Conservation (phyloP, 352 stramenopile species). For the Phytophthora tentaculata region DNA sequence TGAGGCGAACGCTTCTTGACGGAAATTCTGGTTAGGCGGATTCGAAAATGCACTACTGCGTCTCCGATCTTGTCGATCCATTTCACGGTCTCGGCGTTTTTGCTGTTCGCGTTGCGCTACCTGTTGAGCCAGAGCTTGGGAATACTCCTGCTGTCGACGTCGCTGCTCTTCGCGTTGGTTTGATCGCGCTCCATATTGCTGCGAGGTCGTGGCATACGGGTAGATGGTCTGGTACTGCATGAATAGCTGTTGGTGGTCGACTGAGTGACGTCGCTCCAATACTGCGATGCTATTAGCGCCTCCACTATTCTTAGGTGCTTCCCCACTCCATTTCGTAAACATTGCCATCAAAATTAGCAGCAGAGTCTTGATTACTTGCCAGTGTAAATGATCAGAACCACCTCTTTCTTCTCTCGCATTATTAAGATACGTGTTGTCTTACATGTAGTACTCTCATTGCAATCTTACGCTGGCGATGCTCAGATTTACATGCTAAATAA, state of each 20-base stretch:
- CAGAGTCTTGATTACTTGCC: too few species aligned
- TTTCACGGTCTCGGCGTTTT: constrained; percentile 49
- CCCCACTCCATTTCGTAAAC: too few species aligned
- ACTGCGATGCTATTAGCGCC: background rate
- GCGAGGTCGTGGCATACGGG: constrained; percentile 32
- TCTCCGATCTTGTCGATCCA: constrained; percentile 26
- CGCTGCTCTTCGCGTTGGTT: constrained; percentile 61
- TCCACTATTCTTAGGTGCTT: constrained; percentile 29
- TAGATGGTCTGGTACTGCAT: constrained; percentile 42
- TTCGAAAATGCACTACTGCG: constrained; percentile 3
- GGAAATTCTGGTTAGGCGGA: constrained; percentile 14
- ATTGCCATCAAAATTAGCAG: too few species aligned
- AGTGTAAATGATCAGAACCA: too few species aligned
- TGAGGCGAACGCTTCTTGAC: constrained; percentile 9
- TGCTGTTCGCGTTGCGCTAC: constrained; percentile 61
- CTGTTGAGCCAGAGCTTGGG: constrained; percentile 59
- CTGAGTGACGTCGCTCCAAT: background rate
- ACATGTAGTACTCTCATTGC: too few species aligned
- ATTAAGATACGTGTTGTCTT: too few species aligned
- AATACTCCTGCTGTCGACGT: constrained; percentile 61
- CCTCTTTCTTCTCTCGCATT: too few species aligned
- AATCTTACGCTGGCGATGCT: too few species aligned
- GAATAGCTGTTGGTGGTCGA: background rate
- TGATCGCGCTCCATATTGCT: constrained; percentile 28
- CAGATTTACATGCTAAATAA: too few species aligned